Evolutionary conservation across 352 stramenopile species (phyloP).

Genomic region (Globisporangium paddicum): DNA sequence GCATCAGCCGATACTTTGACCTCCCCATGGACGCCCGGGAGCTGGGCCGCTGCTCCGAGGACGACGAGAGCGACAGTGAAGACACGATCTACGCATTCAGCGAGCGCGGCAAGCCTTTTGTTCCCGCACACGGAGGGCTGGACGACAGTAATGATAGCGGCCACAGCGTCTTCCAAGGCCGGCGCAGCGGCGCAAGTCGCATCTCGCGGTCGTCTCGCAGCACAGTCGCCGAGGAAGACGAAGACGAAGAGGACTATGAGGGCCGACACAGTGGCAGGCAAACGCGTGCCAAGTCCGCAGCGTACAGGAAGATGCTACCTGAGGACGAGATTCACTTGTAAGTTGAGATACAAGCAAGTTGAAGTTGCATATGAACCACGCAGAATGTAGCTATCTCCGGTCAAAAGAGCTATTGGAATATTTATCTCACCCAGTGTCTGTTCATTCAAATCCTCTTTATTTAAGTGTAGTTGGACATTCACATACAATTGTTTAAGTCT

Average conservation of each 20-base stretch:
- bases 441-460: too few species aligned
- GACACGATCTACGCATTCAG: constrained; percentile 3
- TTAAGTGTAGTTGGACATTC: too few species aligned
- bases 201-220: background rate
- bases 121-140: background rate
- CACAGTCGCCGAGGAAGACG: background rate
- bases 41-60: constrained; percentile 4
- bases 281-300: background rate
- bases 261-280: background rate
- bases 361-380: background rate
- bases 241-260: constrained; percentile 1
- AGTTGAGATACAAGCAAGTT: background rate
- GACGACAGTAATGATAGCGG: background rate
- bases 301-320: background rate
- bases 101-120: background rate
- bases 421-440: too few species aligned
- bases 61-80: background rate
- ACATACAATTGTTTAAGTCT: background rate
- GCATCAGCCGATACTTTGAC: constrained; percentile 12
- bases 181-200: background rate
- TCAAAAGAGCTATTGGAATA: background rate
- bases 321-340: constrained; percentile 7
- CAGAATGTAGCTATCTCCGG: background rate
- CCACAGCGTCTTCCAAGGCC: background rate
- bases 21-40: constrained; percentile 13